Conservation (phyloP, 768 basidiomycete species). For the button mushroom (Agaricus bisporus) region DNA sequence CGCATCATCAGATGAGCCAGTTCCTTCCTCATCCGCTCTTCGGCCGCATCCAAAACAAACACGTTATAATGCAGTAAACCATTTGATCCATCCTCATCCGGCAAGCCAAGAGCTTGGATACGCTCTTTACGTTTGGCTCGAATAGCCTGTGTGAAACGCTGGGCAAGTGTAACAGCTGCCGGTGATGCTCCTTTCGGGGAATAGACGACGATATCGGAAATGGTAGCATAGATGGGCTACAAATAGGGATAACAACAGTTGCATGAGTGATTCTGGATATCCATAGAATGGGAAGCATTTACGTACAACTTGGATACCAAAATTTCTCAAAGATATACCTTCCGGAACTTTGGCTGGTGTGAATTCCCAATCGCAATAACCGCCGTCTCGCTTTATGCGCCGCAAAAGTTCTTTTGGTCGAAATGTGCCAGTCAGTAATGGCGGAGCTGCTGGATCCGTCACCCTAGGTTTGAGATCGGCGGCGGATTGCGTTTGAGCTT, state of each 20-base stretch:
- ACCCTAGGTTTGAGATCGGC: background rate
- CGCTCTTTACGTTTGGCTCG: conserved; percentile 52
- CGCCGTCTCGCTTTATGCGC: conserved; percentile 13
- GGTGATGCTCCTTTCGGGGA: conserved; percentile 61
- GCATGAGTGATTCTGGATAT: no score
- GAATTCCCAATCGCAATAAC: conserved; percentile 51
- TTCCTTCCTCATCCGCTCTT: conserved; percentile 34
- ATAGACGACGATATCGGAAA: conserved; percentile 89
- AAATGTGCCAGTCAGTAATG: conserved; percentile 47
- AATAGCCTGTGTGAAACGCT: conserved; percentile 60
- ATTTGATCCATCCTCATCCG: conserved; percentile 10
- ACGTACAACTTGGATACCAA: conserved; percentile 85
- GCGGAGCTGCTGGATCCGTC: conserved; percentile 22
- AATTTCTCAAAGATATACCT: conserved; percentile 80
- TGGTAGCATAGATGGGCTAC: conserved; percentile 77
- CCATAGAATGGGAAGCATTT: background rate
- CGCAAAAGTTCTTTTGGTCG: conserved; percentile 38
- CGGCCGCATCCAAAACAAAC: conserved; percentile 61
- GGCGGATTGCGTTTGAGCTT: background rate
- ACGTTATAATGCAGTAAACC: conserved; percentile 63
- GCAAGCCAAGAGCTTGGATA: conserved; percentile 19
- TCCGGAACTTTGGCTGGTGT: conserved; percentile 68
- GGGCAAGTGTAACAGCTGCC: conserved; percentile 55
- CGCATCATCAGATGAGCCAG: conserved; percentile 51
- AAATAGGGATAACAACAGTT: background rate